These are phyloP conservation scores for Beta vulgaris DNA, from an alignment of 148 eudicot genomes.

Conservation along the genomic window DNA sequence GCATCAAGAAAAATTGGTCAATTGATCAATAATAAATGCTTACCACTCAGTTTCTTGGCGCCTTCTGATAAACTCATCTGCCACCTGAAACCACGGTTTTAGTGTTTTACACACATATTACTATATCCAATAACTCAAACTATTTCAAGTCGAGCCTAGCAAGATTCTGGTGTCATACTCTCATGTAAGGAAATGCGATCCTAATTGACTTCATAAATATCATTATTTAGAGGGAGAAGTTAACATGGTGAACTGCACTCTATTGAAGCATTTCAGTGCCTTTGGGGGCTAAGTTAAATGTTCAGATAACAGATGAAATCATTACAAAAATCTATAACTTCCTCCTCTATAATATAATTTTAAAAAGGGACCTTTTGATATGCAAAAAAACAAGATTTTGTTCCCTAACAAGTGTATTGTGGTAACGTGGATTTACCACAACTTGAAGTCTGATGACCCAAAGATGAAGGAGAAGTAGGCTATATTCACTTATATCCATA, in stretches of 20 bases:
- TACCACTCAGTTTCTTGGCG: constrained; percentile 96
- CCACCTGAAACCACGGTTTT: constrained; percentile 56
- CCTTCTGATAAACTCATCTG: constrained; percentile 85
- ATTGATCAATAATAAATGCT: constrained; percentile 16
- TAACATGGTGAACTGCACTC: background rate
- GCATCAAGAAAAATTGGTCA: background rate
- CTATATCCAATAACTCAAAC: no score
- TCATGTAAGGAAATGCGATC: constrained; percentile 1
- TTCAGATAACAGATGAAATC: background rate
- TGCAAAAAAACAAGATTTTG: background rate
- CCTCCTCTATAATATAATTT: background rate
- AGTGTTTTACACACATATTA: background rate
- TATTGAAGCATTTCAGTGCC: background rate
- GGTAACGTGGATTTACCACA: background rate
- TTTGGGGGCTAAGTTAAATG: background rate
- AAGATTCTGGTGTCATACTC: background rate
- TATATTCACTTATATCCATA: background rate
- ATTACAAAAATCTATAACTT: background rate
- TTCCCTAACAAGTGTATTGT: background rate
- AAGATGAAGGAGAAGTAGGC: no score
- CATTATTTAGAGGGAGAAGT: background rate
- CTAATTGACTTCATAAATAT: background rate
- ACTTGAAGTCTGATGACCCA: no score
- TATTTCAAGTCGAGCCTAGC: background rate
- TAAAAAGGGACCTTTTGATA: background rate